Evolutionary conservation across 2,329 filamentous ascomycete species (phyloP).

Genomic region (Trichophyton verrucosum): DNA sequence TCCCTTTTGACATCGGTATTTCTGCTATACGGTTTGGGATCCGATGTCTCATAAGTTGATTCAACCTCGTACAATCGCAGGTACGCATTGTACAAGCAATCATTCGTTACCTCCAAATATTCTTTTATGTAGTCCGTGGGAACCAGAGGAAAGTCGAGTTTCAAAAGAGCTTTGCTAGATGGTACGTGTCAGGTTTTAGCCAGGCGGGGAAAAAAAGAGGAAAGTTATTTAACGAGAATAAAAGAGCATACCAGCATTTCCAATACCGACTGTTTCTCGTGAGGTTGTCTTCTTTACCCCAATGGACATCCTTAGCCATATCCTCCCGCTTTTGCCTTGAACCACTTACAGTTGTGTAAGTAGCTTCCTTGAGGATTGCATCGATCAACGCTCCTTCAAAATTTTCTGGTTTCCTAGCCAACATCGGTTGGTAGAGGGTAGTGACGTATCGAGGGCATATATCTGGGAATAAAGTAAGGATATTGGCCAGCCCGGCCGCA

Average conservation of each 20-base stretch:
- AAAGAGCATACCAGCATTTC: constrained; percentile 16
- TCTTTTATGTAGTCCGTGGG: constrained; percentile 26
- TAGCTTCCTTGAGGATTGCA: constrained; percentile 27
- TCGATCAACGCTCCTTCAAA: constrained; percentile 28
- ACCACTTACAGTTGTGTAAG: constrained; percentile 35
- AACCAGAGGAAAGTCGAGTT: constrained; percentile 25
- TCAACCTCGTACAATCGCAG: not conserved
- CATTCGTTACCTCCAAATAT: not conserved
- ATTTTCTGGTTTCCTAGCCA: not conserved
- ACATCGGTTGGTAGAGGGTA: constrained; percentile 22
- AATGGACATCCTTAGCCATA: not conserved
- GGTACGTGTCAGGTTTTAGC: not conserved
- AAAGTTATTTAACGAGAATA: not conserved
- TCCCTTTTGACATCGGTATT: not conserved
- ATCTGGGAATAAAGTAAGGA: constrained; percentile 37
- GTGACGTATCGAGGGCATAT: constrained; percentile 33
- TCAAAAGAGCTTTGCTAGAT: not conserved
- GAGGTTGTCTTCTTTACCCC: constrained; percentile 14
- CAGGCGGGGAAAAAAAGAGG: not conserved
- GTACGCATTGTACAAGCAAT: constrained; percentile 7
- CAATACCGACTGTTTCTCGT: constrained; percentile 17
- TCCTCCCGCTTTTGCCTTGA: constrained; percentile 25
- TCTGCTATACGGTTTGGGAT: not conserved
- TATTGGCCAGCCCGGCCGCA: constrained; percentile 10
- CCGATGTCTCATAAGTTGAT: not conserved